Percentiles rank a stretch among this genome's conserved stretches.
These are phyloP conservation scores for Amanita molliuscula DNA, from an alignment of 768 basidiomycete species.

Conservation along the genomic window DNA sequence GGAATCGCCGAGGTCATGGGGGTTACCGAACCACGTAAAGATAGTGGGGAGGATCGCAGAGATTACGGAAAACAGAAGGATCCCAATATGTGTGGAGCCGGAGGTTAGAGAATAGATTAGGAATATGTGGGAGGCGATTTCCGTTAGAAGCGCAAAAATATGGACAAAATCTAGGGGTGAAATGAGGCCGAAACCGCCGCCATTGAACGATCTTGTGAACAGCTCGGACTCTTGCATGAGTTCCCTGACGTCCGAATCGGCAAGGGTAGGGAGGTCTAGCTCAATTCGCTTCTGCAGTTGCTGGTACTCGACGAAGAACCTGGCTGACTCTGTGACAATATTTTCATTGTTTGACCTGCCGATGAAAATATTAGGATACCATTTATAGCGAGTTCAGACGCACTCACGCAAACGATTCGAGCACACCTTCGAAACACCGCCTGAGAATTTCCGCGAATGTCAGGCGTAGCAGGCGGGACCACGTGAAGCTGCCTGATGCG, in stretches of 20 bases:
- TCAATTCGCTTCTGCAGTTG: slow-evolving; percentile 71
- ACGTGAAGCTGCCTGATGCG: slow-evolving; percentile 62
- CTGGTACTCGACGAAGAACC: slow-evolving; percentile 66
- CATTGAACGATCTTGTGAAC: slow-evolving; percentile 74
- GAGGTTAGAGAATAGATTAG: slow-evolving; percentile 58
- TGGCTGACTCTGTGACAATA: slow-evolving; percentile 62
- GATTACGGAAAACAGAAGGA: slow-evolving; percentile 49
- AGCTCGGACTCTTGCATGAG: slow-evolving; percentile 81
- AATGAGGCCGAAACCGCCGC: slow-evolving; percentile 67
- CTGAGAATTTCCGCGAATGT: slow-evolving; percentile 54
- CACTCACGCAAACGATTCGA: slow-evolving; percentile 70
- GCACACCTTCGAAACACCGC: slow-evolving; percentile 48
- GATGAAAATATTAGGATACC: slow-evolving; percentile 6
- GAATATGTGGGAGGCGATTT: slow-evolving; percentile 62
- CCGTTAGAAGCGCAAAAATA: slow-evolving; percentile 58
- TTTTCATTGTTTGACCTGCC: slow-evolving; percentile 59
- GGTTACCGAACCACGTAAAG: slow-evolving; percentile 38
- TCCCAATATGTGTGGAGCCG: slow-evolving; percentile 41
- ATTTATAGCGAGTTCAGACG: slow-evolving; percentile 8
- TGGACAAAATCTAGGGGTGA: slow-evolving; percentile 76
- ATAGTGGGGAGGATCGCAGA: slow-evolving; percentile 53
- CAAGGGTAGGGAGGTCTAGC: slow-evolving; percentile 70
- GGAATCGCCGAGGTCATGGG: slow-evolving; percentile 30
- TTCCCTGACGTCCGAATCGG: slow-evolving; percentile 64
- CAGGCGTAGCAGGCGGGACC: slow-evolving; percentile 50